Conservation (phyloP, 208 protist genomes). For the Leishmania major region DNA sequence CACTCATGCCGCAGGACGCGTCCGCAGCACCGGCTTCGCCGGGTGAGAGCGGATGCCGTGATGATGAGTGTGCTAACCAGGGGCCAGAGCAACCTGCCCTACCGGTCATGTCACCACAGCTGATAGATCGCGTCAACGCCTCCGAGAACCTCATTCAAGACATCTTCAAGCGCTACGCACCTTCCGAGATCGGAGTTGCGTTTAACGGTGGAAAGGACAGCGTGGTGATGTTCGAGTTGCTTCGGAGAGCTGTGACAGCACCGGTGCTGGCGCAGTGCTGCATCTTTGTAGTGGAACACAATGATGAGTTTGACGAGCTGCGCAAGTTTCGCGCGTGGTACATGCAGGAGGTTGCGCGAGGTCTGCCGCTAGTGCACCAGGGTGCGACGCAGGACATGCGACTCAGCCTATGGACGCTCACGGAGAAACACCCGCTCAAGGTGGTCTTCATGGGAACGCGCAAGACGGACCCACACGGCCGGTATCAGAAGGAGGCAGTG, state of each 20-base stretch:
- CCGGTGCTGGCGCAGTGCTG: constrained; percentile 45
- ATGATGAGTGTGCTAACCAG: neutral
- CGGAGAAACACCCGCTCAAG: constrained; percentile 45
- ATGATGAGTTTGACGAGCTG: constrained; percentile 82
- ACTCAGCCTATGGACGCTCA: constrained; percentile 56
- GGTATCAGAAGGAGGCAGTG: constrained; percentile 57
- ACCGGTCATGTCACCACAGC: constrained; percentile 2
- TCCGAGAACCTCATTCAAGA: constrained; percentile 48
- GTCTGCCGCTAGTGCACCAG: constrained; percentile 39
- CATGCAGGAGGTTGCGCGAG: constrained; percentile 33
- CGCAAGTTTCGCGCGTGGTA: constrained; percentile 61
- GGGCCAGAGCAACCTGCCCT: neutral
- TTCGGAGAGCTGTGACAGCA: constrained; percentile 42
- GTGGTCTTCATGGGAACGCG: constrained; percentile 91
- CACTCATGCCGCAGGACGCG: neutral
- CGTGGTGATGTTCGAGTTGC: constrained; percentile 85
- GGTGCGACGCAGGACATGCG: constrained; percentile 40
- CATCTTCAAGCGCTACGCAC: constrained; percentile 33
- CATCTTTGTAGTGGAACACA: constrained; percentile 63
- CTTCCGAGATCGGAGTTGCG: constrained; percentile 73
- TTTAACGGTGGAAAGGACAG: constrained; percentile 94
- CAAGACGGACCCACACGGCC: constrained; percentile 66
- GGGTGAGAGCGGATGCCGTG: neutral
- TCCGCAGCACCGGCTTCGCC: neutral
- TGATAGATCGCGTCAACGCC: constrained; percentile 6